These are phyloP conservation scores for Chlamydomonas sphaeroides DNA, from an alignment of 139 green algal species.

Conservation along the genomic window DNA sequence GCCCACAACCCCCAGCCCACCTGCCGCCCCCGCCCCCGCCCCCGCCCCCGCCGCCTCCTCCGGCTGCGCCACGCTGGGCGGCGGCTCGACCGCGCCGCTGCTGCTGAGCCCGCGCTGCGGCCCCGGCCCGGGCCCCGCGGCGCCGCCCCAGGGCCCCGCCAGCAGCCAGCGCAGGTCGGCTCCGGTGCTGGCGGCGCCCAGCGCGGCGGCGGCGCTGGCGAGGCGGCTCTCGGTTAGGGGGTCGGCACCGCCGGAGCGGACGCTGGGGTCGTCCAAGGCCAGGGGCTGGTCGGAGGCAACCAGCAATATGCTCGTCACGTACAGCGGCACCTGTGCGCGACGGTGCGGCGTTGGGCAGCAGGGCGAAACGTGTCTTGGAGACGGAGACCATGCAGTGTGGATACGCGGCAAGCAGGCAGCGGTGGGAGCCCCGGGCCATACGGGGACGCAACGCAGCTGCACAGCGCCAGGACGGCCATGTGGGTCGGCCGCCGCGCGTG, in stretches of 20 bases:
- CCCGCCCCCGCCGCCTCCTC: not conserved
- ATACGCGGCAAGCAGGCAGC: not conserved
- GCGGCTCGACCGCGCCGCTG: not conserved
- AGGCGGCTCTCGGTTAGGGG: slow-evolving; percentile 2
- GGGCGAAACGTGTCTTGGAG: not conserved
- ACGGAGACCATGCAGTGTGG: not conserved
- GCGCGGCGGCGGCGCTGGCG: slow-evolving; percentile 8
- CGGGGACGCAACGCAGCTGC: too few relatives aligned
- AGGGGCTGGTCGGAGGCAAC: slow-evolving; percentile 23
- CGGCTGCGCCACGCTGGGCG: too few relatives aligned
- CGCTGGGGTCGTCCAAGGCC: not conserved
- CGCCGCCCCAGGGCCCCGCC: too few relatives aligned
- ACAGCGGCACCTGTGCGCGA: slow-evolving; percentile 7
- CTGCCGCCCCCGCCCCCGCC: not conserved
- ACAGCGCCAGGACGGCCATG: too few relatives aligned
- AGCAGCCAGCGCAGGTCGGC: not conserved
- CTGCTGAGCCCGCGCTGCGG: too few relatives aligned
- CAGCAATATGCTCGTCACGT: slow-evolving; percentile 26
- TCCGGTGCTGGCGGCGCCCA: not conserved
- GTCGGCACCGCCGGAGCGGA: not conserved
- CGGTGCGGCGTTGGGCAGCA: not conserved
- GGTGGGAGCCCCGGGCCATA: too few relatives aligned
- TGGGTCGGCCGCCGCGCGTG: too few relatives aligned
- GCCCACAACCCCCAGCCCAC: not conserved
- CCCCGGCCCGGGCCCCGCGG: too few relatives aligned